A percentile compares a stretch with the other conserved stretches of the same genome.
Conservation (phyloP, 2,329 filamentous ascomycete species). For the Aspergillus pseudoglaucus region DNA sequence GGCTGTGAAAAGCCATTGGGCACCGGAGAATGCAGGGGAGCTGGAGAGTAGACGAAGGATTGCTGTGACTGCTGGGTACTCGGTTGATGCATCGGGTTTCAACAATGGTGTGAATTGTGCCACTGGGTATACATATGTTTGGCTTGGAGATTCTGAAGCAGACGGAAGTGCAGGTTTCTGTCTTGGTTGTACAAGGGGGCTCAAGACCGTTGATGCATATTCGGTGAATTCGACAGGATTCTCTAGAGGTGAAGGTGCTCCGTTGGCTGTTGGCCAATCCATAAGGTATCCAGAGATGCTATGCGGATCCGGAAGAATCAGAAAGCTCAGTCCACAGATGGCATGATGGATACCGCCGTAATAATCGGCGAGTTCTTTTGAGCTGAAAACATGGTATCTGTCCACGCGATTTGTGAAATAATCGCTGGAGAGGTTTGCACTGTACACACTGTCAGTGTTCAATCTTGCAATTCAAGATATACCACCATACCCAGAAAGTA, state of each 20-base stretch:
- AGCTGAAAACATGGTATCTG: constrained; percentile 85
- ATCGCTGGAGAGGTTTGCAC: constrained; percentile 82
- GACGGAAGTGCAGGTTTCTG: constrained; percentile 25
- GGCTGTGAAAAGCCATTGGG: constrained; percentile 91
- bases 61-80: constrained; percentile 72
- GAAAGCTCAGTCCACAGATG: constrained; percentile 74
- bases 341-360: constrained; percentile 71
- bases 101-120: constrained; percentile 83
- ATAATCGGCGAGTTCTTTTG: constrained; percentile 71
- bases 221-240: constrained; percentile 63
- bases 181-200: constrained; percentile 56
- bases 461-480: too few relatives aligned
- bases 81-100: constrained; percentile 73
- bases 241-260: constrained; percentile 66
- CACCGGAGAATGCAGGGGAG: constrained; percentile 55
- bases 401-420: constrained; percentile 97
- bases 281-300: constrained; percentile 46
- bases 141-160: constrained; percentile 37
- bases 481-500: constrained; percentile 84
- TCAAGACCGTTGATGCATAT: constrained; percentile 61
- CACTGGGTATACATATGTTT: constrained; percentile 76
- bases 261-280: constrained; percentile 69
- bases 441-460: constrained; percentile 25
- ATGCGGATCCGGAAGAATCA: constrained; percentile 55
- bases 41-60: constrained; percentile 63